phyloP scores from a whole-genome alignment of 495 filamentous ascomycete species.

The Aspergillus olivimuriae region DNA sequence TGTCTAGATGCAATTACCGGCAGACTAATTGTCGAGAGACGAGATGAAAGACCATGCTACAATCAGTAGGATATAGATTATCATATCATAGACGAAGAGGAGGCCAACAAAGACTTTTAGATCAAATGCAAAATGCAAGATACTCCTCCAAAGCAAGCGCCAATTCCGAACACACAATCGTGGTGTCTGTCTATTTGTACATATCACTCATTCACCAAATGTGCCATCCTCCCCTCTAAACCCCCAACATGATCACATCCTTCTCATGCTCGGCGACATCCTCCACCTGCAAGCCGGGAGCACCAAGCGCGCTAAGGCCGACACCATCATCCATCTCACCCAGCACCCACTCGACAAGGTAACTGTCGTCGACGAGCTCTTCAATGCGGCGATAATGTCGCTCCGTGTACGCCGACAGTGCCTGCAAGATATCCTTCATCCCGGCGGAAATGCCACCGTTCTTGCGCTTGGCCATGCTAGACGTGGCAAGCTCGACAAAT shows the following conservation, averaged over 20 bases:
- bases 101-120: constrained; percentile 6
- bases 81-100: not conserved
- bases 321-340: constrained; percentile 79
- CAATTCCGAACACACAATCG: constrained; percentile 8
- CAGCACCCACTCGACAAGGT: constrained; percentile 86
- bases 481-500: constrained; percentile 59
- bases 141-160: constrained; percentile 15
- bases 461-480: constrained; percentile 30
- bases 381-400: constrained; percentile 83
- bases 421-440: constrained; percentile 76
- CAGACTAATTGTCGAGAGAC: no score
- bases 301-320: constrained; percentile 31
- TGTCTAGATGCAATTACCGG: no score
- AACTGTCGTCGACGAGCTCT: constrained; percentile 89
- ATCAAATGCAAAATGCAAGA: constrained; percentile 15
- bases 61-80: not conserved
- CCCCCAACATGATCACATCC: constrained; percentile 41
- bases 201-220: constrained; percentile 11
- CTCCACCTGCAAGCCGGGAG: constrained; percentile 10
- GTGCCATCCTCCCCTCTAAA: constrained; percentile 10
- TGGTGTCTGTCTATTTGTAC: constrained; percentile 15
- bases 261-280: constrained; percentile 33
- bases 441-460: constrained; percentile 49
- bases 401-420: constrained; percentile 80
- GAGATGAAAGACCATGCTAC: not conserved